These are phyloP conservation scores for Chalaropsis thielavioides DNA, from an alignment of 2,329 filamentous ascomycete species.

Conservation along the genomic window DNA sequence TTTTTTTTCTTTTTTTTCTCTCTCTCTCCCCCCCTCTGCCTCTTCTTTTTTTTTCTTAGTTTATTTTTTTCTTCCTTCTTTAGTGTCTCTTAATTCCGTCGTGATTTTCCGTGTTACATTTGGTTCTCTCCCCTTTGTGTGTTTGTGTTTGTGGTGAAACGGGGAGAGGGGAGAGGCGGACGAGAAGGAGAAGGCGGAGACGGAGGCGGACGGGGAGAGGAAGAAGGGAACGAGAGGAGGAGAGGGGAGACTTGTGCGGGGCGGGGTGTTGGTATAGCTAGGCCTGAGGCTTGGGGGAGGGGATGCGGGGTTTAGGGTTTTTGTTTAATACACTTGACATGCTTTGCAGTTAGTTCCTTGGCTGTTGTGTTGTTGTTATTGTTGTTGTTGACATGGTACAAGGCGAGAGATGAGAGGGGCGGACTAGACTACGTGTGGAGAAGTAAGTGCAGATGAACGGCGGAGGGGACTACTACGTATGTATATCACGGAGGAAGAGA, in stretches of 20 bases:
- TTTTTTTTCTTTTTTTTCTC: constrained; percentile 1
- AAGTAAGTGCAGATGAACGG: too few species aligned
- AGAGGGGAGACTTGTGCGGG: background rate
- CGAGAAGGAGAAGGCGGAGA: too few species aligned
- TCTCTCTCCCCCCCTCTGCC: constrained; percentile 3
- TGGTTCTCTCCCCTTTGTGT: background rate
- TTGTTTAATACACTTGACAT: background rate
- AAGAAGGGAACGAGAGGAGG: background rate
- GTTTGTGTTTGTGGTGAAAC: background rate
- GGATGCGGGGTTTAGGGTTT: background rate
- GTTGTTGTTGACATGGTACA: background rate
- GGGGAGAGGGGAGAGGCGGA: too few species aligned
- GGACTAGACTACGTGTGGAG: too few species aligned
- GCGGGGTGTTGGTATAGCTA: background rate
- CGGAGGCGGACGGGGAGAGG: too few species aligned
- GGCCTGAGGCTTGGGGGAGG: background rate
- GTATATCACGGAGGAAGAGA: too few species aligned
- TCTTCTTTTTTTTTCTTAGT: constrained; percentile 8
- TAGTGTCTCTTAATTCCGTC: constrained; percentile 1
- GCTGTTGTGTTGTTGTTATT: background rate
- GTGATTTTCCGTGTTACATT: background rate
- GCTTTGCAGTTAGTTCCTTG: background rate
- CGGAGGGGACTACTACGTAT: too few species aligned
- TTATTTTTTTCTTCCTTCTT: constrained; percentile 11
- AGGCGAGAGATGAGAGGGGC: too few species aligned